Evolutionary conservation across 1,139 yeast species (phyloP), one percentile per base, ranked within the genome.

Genomic region (Blastobotrys arbuscula): DNA sequence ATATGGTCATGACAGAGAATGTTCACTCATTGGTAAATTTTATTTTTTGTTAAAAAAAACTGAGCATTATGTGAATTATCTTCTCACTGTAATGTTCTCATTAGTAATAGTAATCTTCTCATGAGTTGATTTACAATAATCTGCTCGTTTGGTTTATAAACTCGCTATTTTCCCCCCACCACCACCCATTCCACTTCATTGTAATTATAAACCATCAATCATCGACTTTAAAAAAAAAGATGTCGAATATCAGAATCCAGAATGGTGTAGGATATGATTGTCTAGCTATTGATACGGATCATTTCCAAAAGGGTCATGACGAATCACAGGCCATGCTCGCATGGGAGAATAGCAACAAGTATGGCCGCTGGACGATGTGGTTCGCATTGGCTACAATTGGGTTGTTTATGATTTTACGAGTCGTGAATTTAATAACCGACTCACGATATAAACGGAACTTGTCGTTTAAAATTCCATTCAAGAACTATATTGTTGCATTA

Each of bases 341-440:
- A 0, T 79, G 77, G 77, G 64, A 62, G 0, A 54, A 55, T 20
- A 75, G 74, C 52, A 55, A 68, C 1, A 49, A 54, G 2, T 79
- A 76, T 59, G 82, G 75, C 0, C 66, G 70, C 38, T 74, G 71
- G 53, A 70, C 78, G 9, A 62, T 73, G 0, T 79, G 77, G 58
- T 77, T 73, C 58, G 76, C 64, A 10, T 63, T 59, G 8, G 69
- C 61, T 2, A 50, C 69, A 65, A 60, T 78, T 2, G 68, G 68
- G 42, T 51, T 73, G 3, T 72, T 74, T 1, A 56, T 69, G 3
- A 12, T 76, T 2, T 76, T 76, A 50, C 65, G 77, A 52, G 35
- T 67, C 5, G 64, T 70, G 54, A 77, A 69, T 54, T 47, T 57
- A 34, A 60, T 64, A 46, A 48, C 67, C 41, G 82, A 78, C 52